These are phyloP conservation scores for Hypoxylon sp. DNA, from an alignment of 2,329 filamentous ascomycete species.

Conservation along the genomic window DNA sequence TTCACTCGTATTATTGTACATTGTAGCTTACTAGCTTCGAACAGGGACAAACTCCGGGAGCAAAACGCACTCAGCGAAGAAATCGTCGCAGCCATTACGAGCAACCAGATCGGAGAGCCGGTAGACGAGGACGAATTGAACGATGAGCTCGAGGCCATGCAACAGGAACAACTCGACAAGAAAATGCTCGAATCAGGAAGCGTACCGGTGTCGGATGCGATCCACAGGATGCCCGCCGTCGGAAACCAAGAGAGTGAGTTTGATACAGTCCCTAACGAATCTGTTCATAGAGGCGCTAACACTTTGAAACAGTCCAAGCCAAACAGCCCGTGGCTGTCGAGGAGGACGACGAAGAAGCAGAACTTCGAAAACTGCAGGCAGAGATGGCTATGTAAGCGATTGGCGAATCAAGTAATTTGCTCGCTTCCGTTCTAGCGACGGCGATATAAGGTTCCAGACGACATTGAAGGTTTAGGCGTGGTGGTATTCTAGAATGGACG, in stretches of 20 bases:
- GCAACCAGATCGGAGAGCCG: constrained; percentile 74
- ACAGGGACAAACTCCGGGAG: constrained; percentile 89
- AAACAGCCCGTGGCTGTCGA: constrained; percentile 67
- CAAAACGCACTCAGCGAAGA: constrained; percentile 95
- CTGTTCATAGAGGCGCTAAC: constrained; percentile 37
- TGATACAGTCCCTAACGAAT: not conserved
- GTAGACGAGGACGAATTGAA: constrained; percentile 91
- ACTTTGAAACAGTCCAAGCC: constrained; percentile 62
- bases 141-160: constrained; percentile 85
- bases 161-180: constrained; percentile 93
- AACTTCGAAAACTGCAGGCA: constrained; percentile 91
- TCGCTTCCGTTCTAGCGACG: constrained; percentile 32
- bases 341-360: constrained; percentile 96
- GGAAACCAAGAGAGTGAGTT: constrained; percentile 82
- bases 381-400: constrained; percentile 92
- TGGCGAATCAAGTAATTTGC: constrained; percentile 9
- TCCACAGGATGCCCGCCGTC: constrained; percentile 82
- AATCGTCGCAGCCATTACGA: constrained; percentile 88
- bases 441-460: constrained; percentile 41
- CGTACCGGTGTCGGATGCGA: constrained; percentile 83
- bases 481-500: constrained; percentile 30
- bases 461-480: constrained; percentile 10
- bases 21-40: constrained; percentile 32
- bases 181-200: constrained; percentile 92
- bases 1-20: constrained; percentile 5